Percentiles rank a stretch among this genome's conserved stretches.
Conservation (phyloP, 768 basidiomycete genomes). For the Rubroboletus pulcherrimus region DNA sequence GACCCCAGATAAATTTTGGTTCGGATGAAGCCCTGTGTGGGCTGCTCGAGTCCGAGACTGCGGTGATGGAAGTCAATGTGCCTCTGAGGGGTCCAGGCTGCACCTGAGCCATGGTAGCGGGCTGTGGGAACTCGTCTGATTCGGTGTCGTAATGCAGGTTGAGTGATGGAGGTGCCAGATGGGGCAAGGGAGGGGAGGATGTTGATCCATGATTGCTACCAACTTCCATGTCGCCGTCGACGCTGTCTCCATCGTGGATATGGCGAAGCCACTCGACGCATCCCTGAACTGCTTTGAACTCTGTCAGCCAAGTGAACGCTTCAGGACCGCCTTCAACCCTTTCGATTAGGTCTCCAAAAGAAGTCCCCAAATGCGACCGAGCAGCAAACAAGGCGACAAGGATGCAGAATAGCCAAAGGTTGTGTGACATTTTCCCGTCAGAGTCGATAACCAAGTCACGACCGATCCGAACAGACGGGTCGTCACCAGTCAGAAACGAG, state of each 20-base stretch:
- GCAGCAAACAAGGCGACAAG: constrained; percentile 25
- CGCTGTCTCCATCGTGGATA: constrained; percentile 13
- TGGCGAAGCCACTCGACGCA: constrained; percentile 18
- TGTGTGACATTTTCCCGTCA: constrained; percentile 50
- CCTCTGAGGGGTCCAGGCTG: constrained; percentile 5
- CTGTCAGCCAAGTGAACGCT: constrained; percentile 11
- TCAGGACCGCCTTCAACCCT: constrained; percentile 13
- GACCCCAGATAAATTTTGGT: not conserved
- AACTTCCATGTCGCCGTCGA: constrained; percentile 16
- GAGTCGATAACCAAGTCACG: constrained; percentile 40
- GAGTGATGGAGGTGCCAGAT: constrained; percentile 14
- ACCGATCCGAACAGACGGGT: constrained; percentile 2
- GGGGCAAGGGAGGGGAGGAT: constrained; percentile 17
- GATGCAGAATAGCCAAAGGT: constrained; percentile 46
- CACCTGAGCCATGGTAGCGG: not conserved
- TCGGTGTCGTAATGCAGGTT: constrained; percentile 19
- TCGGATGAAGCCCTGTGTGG: not conserved
- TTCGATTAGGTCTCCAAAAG: constrained; percentile 14
- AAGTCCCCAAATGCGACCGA: constrained; percentile 8
- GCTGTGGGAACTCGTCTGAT: constrained; percentile 14
- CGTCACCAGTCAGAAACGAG: constrained; percentile 12
- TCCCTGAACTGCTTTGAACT: constrained; percentile 25
- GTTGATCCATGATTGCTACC: constrained; percentile 24
- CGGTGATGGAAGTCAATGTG: constrained; percentile 2
- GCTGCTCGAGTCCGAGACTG: constrained; percentile 3